Base-by-base conservation (phyloP, 2,329 filamentous ascomycete genomes). In the Saccharata proteae region DNA sequence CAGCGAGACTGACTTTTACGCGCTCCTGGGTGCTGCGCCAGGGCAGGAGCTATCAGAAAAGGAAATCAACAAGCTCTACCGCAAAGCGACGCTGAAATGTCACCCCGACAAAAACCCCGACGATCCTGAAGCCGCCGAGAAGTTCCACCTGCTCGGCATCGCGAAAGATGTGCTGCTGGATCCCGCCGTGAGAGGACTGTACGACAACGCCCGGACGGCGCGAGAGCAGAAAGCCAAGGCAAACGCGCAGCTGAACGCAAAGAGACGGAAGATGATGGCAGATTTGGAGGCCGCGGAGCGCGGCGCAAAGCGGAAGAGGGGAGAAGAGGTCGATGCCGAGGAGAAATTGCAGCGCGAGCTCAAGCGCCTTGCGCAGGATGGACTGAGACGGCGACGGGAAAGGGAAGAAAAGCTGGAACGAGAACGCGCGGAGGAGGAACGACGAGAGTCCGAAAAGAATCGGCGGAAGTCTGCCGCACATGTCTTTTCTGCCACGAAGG, bases 31-130 rank as follows among this genome's bases (percentile, higher is more conserved):
- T 34, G 65, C 90, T 29, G 63, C 74, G 34, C 64, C 74, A 67
- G 75, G 12, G 72, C 77, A 1, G 59, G 67, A 13, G 77, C 79
- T 34, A n/a, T n/a, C n/a, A n/a, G n/a, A n/a, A n/a, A 61, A 73
- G n/a, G 79, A 85, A 39, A 78, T 93, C 46, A 77, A 82, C 40
- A 76, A 80, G 43, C 84, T 83, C 26, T 94, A 88, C 65, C 74
- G 84, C 37, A 81, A 82, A 46, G 77, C 78, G 17, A 84, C 84
- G 3, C 65, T 93, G n/a, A 84, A 83, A 48, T 84, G 86, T 62
- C 88, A 96, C 55, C 88, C 88, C 1, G 88, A 96, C 67, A 93
- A 94, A 60, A 77, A 86, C 34, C 72, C 71, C 31, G 52, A 54
- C 42, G 51, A 62, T 37, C 57, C 60, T 4, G 59, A 60, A 45